A percentile compares a stretch with the other conserved stretches of the same genome.
phyloP scores from a whole-genome alignment of 1,284 basidiomycete genomes.

The Leccinum griseonigrum region DNA sequence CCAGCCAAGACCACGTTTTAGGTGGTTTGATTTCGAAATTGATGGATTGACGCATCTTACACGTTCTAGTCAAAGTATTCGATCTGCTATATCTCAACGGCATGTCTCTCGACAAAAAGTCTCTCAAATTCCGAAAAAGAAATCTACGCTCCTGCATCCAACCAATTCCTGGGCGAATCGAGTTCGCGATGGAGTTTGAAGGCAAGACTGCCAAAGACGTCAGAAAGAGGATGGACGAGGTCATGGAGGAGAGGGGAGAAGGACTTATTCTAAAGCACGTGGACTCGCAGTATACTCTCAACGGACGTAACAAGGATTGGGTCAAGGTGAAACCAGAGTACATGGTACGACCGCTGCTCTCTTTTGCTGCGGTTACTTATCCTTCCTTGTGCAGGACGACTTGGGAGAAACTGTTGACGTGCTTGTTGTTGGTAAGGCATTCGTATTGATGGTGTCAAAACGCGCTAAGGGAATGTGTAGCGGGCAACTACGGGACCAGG shows the following conservation, averaged over 20 bases:
- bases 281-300: slow-evolving; percentile 73
- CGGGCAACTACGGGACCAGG: slow-evolving; percentile 71
- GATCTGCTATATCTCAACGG: slow-evolving; percentile 88
- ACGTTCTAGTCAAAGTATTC: slow-evolving; percentile 82
- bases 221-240: slow-evolving; percentile 69
- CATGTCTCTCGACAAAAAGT: slow-evolving; percentile 61
- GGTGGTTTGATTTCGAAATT: slow-evolving; percentile 29
- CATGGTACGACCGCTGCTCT: slow-evolving; percentile 55
- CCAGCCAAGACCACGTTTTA: slow-evolving; percentile 86
- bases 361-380: background rate
- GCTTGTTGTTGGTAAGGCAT: slow-evolving; percentile 71
- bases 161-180: slow-evolving; percentile 73
- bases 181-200: slow-evolving; percentile 69
- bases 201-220: slow-evolving; percentile 82
- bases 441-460: background rate
- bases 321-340: slow-evolving; percentile 95
- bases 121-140: slow-evolving; percentile 65
- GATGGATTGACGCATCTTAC: background rate
- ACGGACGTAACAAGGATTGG: slow-evolving; percentile 87
- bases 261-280: slow-evolving; percentile 90
- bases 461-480: slow-evolving; percentile 34
- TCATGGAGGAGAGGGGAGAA: slow-evolving; percentile 83
- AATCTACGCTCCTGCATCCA: slow-evolving; percentile 63
- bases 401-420: slow-evolving; percentile 89
- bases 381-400: slow-evolving; percentile 56